phyloP scores from a whole-genome alignment of 2,329 filamentous ascomycete genomes.

The Penicillium sumatraense region DNA sequence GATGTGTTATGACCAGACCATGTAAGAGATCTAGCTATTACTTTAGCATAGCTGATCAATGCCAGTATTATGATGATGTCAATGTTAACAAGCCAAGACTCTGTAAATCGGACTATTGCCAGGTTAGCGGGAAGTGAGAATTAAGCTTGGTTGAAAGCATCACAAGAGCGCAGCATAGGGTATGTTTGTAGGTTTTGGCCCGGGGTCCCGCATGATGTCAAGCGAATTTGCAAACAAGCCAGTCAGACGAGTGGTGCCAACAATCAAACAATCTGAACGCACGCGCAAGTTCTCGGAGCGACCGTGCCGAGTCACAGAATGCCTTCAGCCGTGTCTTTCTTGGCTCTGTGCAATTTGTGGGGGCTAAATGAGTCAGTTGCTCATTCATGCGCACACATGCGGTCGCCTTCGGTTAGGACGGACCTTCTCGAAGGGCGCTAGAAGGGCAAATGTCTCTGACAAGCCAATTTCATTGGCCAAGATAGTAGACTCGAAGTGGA shows the following conservation, averaged over 20 bases:
- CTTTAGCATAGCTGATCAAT: neutral
- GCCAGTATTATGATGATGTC: neutral
- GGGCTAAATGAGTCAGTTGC: constrained; percentile 7
- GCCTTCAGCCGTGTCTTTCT: constrained; percentile 10
- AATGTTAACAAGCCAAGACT: neutral
- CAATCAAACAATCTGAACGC: neutral
- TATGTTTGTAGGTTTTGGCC: neutral
- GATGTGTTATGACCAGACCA: neutral
- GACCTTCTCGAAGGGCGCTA: constrained; percentile 33
- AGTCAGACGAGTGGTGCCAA: neutral
- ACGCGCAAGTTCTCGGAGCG: constrained; percentile 8
- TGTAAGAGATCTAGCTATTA: neutral
- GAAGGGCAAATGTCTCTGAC: constrained; percentile 19
- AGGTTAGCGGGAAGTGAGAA: neutral
- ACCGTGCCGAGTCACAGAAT: constrained; percentile 10
- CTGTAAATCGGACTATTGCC: neutral
- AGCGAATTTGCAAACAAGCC: neutral
- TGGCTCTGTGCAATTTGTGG: constrained; percentile 7
- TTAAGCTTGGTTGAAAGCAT: neutral
- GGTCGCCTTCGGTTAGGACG: constrained; percentile 8
- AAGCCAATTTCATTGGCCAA: constrained; percentile 12
- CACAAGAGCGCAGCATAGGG: neutral
- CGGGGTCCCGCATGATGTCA: neutral
- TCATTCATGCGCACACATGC: constrained; percentile 1
- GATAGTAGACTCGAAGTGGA: neutral